Evolutionary conservation across 208 protist species (phyloP).

Genomic region (Acanthamoeba sp.): DNA sequence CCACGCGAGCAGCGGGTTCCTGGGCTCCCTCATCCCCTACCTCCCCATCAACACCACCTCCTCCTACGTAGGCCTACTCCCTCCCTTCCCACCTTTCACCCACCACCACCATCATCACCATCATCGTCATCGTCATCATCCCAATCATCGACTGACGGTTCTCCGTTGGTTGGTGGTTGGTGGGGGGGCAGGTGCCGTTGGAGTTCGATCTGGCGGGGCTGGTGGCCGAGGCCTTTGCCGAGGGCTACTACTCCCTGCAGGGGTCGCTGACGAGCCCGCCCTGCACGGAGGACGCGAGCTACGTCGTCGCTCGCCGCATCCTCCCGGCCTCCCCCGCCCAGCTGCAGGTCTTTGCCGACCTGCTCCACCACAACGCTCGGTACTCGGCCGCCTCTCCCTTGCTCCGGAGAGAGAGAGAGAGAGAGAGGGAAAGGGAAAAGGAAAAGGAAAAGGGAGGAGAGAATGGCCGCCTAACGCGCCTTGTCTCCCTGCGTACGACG

Average conservation of each 20-base stretch:
- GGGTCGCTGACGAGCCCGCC: constrained; percentile 59
- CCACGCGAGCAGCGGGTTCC: constrained; percentile 20
- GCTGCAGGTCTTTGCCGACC: neutral
- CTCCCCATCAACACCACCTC: constrained; percentile 58
- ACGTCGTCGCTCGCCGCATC: constrained; percentile 12
- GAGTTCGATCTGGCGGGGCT: constrained; percentile 41
- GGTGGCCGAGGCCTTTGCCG: constrained; percentile 48
- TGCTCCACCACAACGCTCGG: constrained; percentile 62
- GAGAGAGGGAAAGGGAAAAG: too few relatives aligned
- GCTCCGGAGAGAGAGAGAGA: neutral
- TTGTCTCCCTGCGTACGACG: too few relatives aligned
- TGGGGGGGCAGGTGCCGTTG: constrained; percentile 30
- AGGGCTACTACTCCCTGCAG: constrained; percentile 40
- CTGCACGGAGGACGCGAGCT: constrained; percentile 64
- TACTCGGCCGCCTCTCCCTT: neutral
- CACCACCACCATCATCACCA: neutral
- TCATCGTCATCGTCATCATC: neutral
- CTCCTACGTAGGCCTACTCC: neutral
- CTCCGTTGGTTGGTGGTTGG: neutral
- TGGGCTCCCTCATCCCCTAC: constrained; percentile 51
- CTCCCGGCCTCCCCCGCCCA: neutral
- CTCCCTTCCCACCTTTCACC: neutral
- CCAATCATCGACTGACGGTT: neutral
- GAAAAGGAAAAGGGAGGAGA: too few relatives aligned
- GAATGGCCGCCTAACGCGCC: too few relatives aligned